Conservation (phyloP, 2,329 filamentous ascomycete genomes). For the Fusarium sp. region DNA sequence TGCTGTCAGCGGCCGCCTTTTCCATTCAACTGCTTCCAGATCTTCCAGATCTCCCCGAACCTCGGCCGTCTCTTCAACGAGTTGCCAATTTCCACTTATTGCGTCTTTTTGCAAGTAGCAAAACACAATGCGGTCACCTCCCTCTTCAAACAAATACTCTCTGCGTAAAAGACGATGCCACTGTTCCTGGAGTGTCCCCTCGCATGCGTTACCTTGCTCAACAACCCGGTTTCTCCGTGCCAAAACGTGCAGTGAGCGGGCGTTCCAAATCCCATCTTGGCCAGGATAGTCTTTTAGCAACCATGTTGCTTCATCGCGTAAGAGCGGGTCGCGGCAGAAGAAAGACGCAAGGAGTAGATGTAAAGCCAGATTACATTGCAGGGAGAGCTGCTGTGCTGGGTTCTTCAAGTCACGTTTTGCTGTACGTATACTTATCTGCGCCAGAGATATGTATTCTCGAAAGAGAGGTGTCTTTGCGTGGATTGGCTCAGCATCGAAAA, state of each 20-base stretch:
- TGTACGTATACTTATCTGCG: conserved; percentile 44
- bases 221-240: conserved; percentile 48
- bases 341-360: conserved; percentile 46
- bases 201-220: conserved; percentile 48
- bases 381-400: conserved; percentile 36
- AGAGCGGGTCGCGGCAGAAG: conserved; percentile 52
- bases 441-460: conserved; percentile 54
- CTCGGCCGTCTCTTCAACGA: conserved; percentile 40
- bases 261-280: conserved; percentile 54
- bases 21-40: conserved; percentile 32
- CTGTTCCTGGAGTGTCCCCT: conserved; percentile 51
- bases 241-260: conserved; percentile 48
- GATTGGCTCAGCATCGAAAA: conserved; percentile 42
- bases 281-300: conserved; percentile 54
- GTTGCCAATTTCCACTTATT: conserved; percentile 29
- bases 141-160: conserved; percentile 55
- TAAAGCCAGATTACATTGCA: conserved; percentile 52
- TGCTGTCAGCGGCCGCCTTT: conserved; percentile 31
- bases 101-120: conserved; percentile 50
- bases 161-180: conserved; percentile 53
- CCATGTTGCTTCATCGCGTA: conserved; percentile 52
- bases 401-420: conserved; percentile 28
- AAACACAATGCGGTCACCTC: conserved; percentile 52
- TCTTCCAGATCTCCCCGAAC: conserved; percentile 30
- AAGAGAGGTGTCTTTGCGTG: conserved; percentile 48